Conservation (phyloP, 306 rosid genomes). For the Cucurbita pepo region DNA sequence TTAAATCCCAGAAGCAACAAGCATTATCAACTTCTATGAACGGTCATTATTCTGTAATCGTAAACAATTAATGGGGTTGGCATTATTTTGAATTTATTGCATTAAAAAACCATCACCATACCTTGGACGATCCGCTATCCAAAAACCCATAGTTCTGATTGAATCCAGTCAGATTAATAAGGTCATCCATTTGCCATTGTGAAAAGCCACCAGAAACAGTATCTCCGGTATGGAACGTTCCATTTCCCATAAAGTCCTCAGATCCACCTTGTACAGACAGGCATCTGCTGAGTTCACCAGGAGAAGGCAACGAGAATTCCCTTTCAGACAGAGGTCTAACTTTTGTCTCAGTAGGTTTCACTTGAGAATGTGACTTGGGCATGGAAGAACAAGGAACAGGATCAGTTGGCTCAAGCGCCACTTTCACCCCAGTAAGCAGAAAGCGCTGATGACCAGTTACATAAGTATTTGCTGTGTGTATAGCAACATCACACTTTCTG, state of each 20-base stretch:
- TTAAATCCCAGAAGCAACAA: not conserved
- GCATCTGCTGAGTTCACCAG: slow-evolving; percentile 23
- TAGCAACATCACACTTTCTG: slow-evolving; percentile 61
- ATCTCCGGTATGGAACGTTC: slow-evolving; percentile 43
- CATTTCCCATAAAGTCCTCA: slow-evolving; percentile 26
- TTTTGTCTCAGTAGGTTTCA: slow-evolving; percentile 26
- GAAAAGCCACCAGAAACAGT: slow-evolving; percentile 41
- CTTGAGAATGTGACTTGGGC: slow-evolving; percentile 26
- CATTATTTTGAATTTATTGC: not conserved
- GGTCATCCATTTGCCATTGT: slow-evolving; percentile 65
- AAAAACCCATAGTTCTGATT: slow-evolving; percentile 39
- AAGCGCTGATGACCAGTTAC: slow-evolving; percentile 15
- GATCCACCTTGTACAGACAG: slow-evolving; percentile 24
- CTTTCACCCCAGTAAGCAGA: slow-evolving; percentile 17
- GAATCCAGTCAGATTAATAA: slow-evolving; percentile 43
- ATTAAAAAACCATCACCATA: slow-evolving; percentile 16
- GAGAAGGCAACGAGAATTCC: slow-evolving; percentile 18
- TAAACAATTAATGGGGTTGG: not conserved
- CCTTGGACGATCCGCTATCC: slow-evolving; percentile 74
- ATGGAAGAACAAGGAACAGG: slow-evolving; percentile 30
- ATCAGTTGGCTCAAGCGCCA: slow-evolving; percentile 14
- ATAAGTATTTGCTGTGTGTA: slow-evolving; percentile 16
- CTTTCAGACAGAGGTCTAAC: slow-evolving; percentile 18
- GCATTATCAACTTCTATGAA: not conserved
- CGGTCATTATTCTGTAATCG: not conserved